A percentile compares a stretch with the other conserved stretches of the same genome.
Evolutionary conservation across 371 early-diverging fungal genomes (phyloP).

Genomic region (Mucor circinelloides): DNA sequence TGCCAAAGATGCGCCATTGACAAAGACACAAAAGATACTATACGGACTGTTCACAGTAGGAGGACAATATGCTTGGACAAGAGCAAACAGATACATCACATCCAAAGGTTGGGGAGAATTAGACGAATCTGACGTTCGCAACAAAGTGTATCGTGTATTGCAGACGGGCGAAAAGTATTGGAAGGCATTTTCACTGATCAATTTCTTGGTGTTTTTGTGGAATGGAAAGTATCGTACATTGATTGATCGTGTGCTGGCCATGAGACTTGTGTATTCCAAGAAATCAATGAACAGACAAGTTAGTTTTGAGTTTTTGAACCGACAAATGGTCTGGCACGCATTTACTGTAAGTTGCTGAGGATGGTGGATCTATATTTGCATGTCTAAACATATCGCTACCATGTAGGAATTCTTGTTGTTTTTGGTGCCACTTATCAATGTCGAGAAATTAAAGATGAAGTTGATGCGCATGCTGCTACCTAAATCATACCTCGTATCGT

Average conservation of each 20-base stretch:
- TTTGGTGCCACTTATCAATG: slow-evolving; percentile 82
- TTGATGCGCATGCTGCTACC: slow-evolving; percentile 59
- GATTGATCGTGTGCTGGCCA: slow-evolving; percentile 75
- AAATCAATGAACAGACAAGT: slow-evolving; percentile 78
- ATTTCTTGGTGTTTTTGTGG: slow-evolving; percentile 83
- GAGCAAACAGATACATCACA: slow-evolving; percentile 63
- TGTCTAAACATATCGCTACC: neutral
- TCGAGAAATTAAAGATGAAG: slow-evolving; percentile 70
- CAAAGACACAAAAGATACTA: slow-evolving; percentile 58
- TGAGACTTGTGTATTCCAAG: slow-evolving; percentile 83
- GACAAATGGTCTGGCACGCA: slow-evolving; percentile 94
- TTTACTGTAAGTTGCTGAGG: slow-evolving; percentile 76
- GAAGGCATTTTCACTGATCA: slow-evolving; percentile 67
- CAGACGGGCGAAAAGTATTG: slow-evolving; percentile 71
- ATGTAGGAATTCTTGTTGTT: slow-evolving; percentile 86
- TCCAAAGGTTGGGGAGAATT: slow-evolving; percentile 81
- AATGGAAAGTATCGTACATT: slow-evolving; percentile 82
- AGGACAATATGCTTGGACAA: slow-evolving; percentile 75
- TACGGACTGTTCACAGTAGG: slow-evolving; percentile 70
- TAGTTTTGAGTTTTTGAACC: slow-evolving; percentile 91
- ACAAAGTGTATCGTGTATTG: slow-evolving; percentile 65
- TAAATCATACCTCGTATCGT: slow-evolving; percentile 52
- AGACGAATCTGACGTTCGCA: slow-evolving; percentile 59
- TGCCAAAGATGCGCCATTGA: slow-evolving; percentile 61
- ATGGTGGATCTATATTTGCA: neutral